phyloP scores from a whole-genome alignment of 2,329 filamentous ascomycete genomes.

The Cladophialophora carrionii region DNA sequence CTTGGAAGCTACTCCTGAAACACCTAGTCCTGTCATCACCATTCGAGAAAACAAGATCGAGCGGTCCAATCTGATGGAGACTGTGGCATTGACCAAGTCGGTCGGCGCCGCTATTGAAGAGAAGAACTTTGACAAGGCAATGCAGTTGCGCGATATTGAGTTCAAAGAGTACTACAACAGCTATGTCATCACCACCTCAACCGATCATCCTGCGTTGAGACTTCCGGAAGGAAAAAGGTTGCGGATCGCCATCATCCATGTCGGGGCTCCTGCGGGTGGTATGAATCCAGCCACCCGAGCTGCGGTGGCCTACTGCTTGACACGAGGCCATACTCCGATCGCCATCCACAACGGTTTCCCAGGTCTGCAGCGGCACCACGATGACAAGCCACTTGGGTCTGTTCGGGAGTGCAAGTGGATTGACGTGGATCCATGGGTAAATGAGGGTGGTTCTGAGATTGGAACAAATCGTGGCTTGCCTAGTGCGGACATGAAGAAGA shows the following conservation, averaged over 20 bases:
- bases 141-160: conserved; percentile 86
- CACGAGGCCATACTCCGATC: conserved; percentile 86
- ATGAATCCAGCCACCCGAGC: conserved; percentile 97
- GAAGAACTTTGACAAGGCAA: conserved; percentile 84
- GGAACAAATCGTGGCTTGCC: conserved; percentile 95
- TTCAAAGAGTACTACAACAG: conserved; percentile 91
- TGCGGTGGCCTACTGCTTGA: conserved; percentile 88
- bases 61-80: conserved; percentile 83
- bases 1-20: conserved; percentile 83
- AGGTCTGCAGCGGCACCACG: conserved; percentile 87
- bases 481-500: conserved; percentile 79
- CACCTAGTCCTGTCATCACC: conserved; percentile 90
- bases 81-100: conserved; percentile 81
- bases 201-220: conserved; percentile 69
- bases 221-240: conserved; percentile 78
- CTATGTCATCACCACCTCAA: conserved; percentile 87
- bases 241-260: conserved; percentile 94
- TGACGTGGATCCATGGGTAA: conserved; percentile 93
- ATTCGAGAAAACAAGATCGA: conserved; percentile 98
- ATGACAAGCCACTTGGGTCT: conserved; percentile 76
- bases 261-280: conserved; percentile 92
- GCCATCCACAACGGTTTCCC: conserved; percentile 97
- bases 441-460: conserved; percentile 95
- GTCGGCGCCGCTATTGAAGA: conserved; percentile 79
- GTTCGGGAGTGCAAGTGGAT: conserved; percentile 89